Evolutionary conservation across 768 basidiomycete species (phyloP), one percentile per base, ranked within the genome.

Genomic region (Mycena crocata): DNA sequence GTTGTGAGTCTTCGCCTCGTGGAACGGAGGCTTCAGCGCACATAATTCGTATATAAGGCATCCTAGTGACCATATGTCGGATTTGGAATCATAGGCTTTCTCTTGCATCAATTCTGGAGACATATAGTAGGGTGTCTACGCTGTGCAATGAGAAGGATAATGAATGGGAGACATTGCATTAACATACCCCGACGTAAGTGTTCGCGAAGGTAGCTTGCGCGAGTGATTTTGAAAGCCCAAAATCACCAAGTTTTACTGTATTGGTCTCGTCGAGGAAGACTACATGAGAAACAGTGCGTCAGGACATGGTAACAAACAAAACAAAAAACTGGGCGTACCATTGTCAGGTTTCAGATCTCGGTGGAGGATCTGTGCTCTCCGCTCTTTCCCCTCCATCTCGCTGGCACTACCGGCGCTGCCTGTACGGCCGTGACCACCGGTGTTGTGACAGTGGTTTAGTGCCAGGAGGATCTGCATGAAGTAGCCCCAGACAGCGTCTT

Each of bases 71-170:
- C 98, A 99, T 51, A 99, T 98, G 74, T 99, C 98, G 0, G 94
- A 95, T 81, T 99, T 99, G 9, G 94, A 92, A 80, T 98, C 98
- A 79, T 99, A 99, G 4, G 94, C 89, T 76, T 94, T 96, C 76
- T 99, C 97, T 81, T 94, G 94, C 88, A 98, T 95, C 35, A 99
- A 86, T 78, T 99, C 97, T 0, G 98, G 98, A 1, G 96, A 98
- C 98, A 99, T 99, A 82, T 99, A 99, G 76, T 99, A 96, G 4
- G 98, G 98, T 4, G 98, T 99, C 96, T 98, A 72, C 19, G 32
- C 24, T 42, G 34, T 9, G n/a, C n/a, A 28, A 23, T 37, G 39
- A 45, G 52, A 51, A 23, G 35, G 30, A 3, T 8, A 26, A 17
- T 19, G 30, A 28, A 39, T 28, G 14, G 24, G 17, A 28, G 28